phyloP scores from a whole-genome alignment of 345 rosid species.

The Orychophragmus violaceus region DNA sequence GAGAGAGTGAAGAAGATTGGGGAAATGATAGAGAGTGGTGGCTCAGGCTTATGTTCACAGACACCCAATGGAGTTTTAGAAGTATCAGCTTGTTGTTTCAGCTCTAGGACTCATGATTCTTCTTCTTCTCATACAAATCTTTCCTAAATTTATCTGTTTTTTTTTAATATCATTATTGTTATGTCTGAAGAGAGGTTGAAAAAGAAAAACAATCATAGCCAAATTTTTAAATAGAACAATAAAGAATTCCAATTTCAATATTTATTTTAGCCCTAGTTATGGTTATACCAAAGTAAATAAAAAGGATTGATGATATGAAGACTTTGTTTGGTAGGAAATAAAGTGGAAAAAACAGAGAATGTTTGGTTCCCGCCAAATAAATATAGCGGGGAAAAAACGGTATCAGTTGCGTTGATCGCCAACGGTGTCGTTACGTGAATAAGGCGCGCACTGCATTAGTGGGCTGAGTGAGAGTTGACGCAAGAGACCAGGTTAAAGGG shows the following conservation, averaged over 20 bases:
- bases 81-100: slow-evolving; percentile 29
- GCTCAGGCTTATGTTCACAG: slow-evolving; percentile 23
- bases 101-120: slow-evolving; percentile 19
- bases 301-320: neutral
- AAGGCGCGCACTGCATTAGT: neutral
- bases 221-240: neutral
- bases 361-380: slow-evolving; percentile 25
- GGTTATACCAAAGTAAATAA: neutral
- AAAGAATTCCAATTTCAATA: neutral
- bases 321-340: neutral
- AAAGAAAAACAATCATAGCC: neutral
- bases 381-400: slow-evolving; percentile 13
- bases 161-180: neutral
- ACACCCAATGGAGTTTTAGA: slow-evolving; percentile 32
- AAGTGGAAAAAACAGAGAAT: neutral
- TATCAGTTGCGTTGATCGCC: neutral
- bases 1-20: slow-evolving; percentile 26
- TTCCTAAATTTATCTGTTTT: neutral
- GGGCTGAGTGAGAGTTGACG: too few relatives aligned
- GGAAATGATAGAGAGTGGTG: slow-evolving; percentile 24
- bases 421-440: neutral
- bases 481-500: too few relatives aligned
- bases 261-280: neutral
- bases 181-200: slow-evolving; percentile 10
- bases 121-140: slow-evolving; percentile 18